A percentile compares a stretch with the other conserved stretches of the same genome.
Conservation (phyloP, 139 green algal genomes). For the Zygnema cylindricum region DNA sequence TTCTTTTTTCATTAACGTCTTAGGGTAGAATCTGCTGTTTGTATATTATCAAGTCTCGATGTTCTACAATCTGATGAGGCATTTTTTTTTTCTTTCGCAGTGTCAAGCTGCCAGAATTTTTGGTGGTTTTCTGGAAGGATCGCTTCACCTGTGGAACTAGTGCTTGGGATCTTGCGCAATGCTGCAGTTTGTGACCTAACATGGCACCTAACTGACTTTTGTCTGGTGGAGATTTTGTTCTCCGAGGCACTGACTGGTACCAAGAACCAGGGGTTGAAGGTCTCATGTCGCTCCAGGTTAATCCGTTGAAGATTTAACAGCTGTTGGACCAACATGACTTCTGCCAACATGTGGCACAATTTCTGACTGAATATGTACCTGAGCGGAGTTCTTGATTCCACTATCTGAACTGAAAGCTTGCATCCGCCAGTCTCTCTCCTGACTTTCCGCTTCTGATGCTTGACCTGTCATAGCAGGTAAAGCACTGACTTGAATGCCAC, state of each 20-base stretch:
- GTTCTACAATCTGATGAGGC: not conserved
- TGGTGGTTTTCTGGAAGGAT: not conserved
- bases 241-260: not conserved
- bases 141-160: too few relatives aligned
- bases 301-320: not conserved
- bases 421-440: not conserved
- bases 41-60: not conserved
- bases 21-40: not conserved
- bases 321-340: not conserved
- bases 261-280: not conserved
- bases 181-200: not conserved
- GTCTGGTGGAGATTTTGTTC: not conserved
- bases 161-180: not conserved
- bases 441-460: not conserved
- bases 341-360: not conserved
- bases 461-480: not conserved
- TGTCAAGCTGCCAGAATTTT: too few relatives aligned
- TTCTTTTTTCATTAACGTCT: not conserved
- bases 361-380: not conserved
- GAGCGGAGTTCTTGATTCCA: not conserved
- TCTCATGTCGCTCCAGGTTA: not conserved
- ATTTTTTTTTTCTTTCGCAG: too few relatives aligned
- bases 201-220: not conserved
- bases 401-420: not conserved
- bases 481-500: not conserved